Evolutionary conservation across 768 basidiomycete genomes (phyloP), one percentile per base, ranked within the genome.

Genomic region (Russula foetens): DNA sequence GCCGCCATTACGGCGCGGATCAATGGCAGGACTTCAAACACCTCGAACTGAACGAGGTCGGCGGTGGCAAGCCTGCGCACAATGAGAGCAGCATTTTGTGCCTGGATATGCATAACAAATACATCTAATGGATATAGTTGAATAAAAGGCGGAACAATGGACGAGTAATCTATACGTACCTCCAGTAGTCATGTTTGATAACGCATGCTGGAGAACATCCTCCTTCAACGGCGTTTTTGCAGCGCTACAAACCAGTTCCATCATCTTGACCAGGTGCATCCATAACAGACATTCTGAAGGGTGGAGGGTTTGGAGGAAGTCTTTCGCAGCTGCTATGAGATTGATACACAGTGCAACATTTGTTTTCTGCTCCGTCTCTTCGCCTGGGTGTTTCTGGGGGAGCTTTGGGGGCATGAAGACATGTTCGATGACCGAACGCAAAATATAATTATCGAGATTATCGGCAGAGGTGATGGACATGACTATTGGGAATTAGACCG

Each of bases 11-110:
- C 73, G 6, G 62, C 61, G n/a, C 64, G 66, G 2, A 71, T 63
- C 28, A 68, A 64, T 1, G 79, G 73, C 1, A 77, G 76, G 14
- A 76, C 70, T 63, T 81, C 77, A 56, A 83, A 83, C 7, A 69
- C 67, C 60, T 82, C 55, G 55, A 56, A 58, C 31, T 26, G 56
- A 50, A 50, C 39, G 8, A 17, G 5, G 12, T 58, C 15, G 8
- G n/a, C 7, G 35, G 26, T 28, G 14, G 43, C 6, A 26, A 21
- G 48, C 5, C n/a, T 19, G 29, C 56, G 56, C 17, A 58, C 29
- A 3, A 58, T 8, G 8, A 58, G 8, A n/a, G 28, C 39, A 7
- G 48, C 56, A 33, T 58, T 58, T 15, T 58, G 56, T 28, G 56
- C 39, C 4, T 48, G 48, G 12, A 58, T 28, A 24, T 58, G 48